These are phyloP conservation scores for Myrmaecium sp. DNA, from an alignment of 2,329 filamentous ascomycete species.

Conservation along the genomic window DNA sequence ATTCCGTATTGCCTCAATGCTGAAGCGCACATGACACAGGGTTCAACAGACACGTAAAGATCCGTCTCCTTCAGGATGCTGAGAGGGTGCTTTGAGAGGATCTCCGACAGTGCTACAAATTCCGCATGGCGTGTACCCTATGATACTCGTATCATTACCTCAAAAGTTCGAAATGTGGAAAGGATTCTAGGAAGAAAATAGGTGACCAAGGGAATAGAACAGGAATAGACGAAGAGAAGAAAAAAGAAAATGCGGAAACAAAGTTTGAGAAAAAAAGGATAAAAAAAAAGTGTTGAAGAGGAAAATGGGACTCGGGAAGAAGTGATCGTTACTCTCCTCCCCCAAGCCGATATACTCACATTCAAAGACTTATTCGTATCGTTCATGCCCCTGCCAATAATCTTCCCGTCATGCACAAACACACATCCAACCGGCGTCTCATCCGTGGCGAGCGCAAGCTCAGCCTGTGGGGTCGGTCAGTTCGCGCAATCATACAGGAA, in stretches of 20 bases:
- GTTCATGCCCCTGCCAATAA: constrained; percentile 89
- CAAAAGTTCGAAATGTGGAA: constrained; percentile 13
- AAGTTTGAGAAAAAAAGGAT: not conserved
- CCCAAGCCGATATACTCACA: constrained; percentile 23
- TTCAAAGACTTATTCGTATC: constrained; percentile 80
- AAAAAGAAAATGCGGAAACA: not conserved
- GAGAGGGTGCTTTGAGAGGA: constrained; percentile 46
- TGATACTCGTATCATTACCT: constrained; percentile 4
- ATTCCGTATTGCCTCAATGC: constrained; percentile 78
- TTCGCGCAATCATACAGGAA: constrained; percentile 2
- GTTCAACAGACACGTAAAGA: constrained; percentile 94
- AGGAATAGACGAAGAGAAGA: not conserved
- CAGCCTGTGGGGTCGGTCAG: constrained; percentile 40
- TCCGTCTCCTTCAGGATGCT: constrained; percentile 55
- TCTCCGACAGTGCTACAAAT: constrained; percentile 65
- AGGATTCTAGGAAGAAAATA: not conserved
- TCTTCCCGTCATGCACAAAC: constrained; percentile 59
- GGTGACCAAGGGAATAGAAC: no score
- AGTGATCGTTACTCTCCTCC: not conserved
- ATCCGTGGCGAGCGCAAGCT: constrained; percentile 66
- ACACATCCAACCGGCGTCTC: constrained; percentile 97
- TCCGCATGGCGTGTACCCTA: constrained; percentile 89
- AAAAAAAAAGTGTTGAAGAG: not conserved
- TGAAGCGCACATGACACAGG: constrained; percentile 97
- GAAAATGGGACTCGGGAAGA: not conserved